A percentile compares a stretch with the other conserved stretches of the same genome.
Conservation (phyloP, 441 rosid genomes). For the Euphorbia celastroides region DNA sequence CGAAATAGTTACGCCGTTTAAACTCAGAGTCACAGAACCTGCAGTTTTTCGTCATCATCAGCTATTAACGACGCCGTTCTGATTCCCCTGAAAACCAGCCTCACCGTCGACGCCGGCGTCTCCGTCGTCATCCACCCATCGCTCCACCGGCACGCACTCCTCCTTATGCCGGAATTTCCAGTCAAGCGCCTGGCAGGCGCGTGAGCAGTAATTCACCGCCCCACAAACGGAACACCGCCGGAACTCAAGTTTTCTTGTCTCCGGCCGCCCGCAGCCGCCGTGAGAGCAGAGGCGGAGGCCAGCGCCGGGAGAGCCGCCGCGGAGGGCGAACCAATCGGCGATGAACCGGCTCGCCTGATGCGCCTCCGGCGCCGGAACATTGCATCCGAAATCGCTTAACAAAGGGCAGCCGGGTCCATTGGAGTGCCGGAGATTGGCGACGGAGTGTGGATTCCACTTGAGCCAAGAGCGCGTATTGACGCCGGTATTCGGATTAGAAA, state of each 20-base stretch:
- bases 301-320: slow-evolving; percentile 36
- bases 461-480: slow-evolving; percentile 44
- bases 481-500: slow-evolving; percentile 28
- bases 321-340: slow-evolving; percentile 55
- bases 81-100: slow-evolving; percentile 20
- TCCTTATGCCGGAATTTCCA: slow-evolving; percentile 87
- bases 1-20: slow-evolving; percentile 10
- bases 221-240: slow-evolving; percentile 91
- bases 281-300: slow-evolving; percentile 81
- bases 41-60: slow-evolving; percentile 16
- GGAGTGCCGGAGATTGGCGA: slow-evolving; percentile 22
- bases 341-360: slow-evolving; percentile 71
- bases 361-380: slow-evolving; percentile 80
- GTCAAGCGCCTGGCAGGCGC: slow-evolving; percentile 93
- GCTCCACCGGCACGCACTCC: slow-evolving; percentile 68
- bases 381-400: slow-evolving; percentile 86
- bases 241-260: slow-evolving; percentile 85
- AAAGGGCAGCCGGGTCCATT: slow-evolving; percentile 51
- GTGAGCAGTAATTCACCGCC: slow-evolving; percentile 83
- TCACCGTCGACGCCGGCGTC: slow-evolving; percentile 37
- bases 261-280: slow-evolving; percentile 82
- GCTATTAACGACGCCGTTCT: slow-evolving; percentile 35
- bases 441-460: slow-evolving; percentile 40
- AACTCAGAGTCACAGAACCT: not conserved
- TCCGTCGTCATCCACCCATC: slow-evolving; percentile 52